Evolutionary conservation across 768 basidiomycete genomes (phyloP), one percentile per base, ranked within the genome.

Genomic region (Rossbeevera mucosa): DNA sequence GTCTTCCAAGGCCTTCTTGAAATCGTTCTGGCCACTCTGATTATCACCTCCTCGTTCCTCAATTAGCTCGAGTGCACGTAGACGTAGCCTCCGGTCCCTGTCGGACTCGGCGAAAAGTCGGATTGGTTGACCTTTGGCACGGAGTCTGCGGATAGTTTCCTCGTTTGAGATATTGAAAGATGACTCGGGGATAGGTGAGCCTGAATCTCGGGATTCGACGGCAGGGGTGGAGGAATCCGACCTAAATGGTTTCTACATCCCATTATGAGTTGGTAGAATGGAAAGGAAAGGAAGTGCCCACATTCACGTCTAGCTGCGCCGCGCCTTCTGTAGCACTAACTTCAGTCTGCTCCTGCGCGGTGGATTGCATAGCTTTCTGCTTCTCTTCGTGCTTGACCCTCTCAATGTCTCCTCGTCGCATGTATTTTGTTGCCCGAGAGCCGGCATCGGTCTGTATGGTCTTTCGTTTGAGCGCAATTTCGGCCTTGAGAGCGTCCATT

Each of bases 81-180:
- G 73, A 13, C 96, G 83, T 13, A 97, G 72, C 28, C 94, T 76
- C 9, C 96, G 80, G 24, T 97, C 96, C 73, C 94, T 92, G 74
- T 99, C 96, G 0, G 86, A 83, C 68, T 99, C 96, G 28, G 86
- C 96, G 64, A 99, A 99, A 8, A 99, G 74, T 25, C 93, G 82
- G 55, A 98, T 89, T 4, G 96, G 96, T 65, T 98, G 94, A 21
- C 90, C 92, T 65, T 96, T 95, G 22, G 80, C 75, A 43, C 96
- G 85, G 13, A 99, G 80, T 20, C 96, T 82, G 8, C 91, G 86
- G 51, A 94, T 77, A 12, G 89, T 91, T 63, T 99, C 96, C 55
- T 94, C 88, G 51, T 94, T 91, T 2, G 94, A 91, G 50, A 98
- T 87, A 64, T 94, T 94, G 74, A 94, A 97, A 5, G 69, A 61